Evolutionary conservation across 1,139 yeast species (phyloP).

Genomic region (Torulaspora globosa): DNA sequence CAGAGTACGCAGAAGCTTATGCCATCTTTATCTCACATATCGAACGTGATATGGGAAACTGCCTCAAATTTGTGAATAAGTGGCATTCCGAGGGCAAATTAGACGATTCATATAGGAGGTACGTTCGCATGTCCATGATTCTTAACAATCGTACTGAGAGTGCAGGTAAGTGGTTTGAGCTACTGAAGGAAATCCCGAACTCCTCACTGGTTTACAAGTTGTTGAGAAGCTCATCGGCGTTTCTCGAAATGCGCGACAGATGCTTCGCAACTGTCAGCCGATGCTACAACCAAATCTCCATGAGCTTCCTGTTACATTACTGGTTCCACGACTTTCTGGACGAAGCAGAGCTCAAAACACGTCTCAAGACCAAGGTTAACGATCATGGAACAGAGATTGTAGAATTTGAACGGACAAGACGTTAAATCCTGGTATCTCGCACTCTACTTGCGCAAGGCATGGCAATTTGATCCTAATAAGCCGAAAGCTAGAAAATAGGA

Average conservation of each 20-base stretch:
- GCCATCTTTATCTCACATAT: constrained; percentile 12
- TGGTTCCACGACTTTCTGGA: constrained; percentile 11
- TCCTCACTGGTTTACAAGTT: constrained; percentile 9
- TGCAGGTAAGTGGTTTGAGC: constrained; percentile 16
- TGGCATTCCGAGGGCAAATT: not conserved
- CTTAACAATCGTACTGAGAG: constrained; percentile 6
- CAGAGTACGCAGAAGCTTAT: constrained; percentile 7
- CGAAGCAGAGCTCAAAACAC: constrained; percentile 4
- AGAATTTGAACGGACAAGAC: constrained; percentile 4
- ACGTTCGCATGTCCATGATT: constrained; percentile 8
- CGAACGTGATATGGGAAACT: constrained; percentile 10
- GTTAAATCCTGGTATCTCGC: not conserved
- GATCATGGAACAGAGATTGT: constrained; percentile 3
- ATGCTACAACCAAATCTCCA: constrained; percentile 19
- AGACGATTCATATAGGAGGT: not conserved
- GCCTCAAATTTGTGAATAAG: constrained; percentile 6
- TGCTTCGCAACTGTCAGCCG: constrained; percentile 11
- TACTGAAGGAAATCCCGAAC: constrained; percentile 9
- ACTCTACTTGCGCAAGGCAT: not conserved
- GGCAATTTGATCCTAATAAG: not conserved
- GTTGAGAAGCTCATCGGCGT: constrained; percentile 15
- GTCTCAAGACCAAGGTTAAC: constrained; percentile 1
- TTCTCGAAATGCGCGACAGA: constrained; percentile 7
- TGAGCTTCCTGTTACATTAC: constrained; percentile 7
- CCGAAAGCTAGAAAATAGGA: not conserved